Percentiles rank a stretch among this genome's conserved stretches.
Conservation (phyloP, 2,329 filamentous ascomycete genomes). For the Fusarium piperis region DNA sequence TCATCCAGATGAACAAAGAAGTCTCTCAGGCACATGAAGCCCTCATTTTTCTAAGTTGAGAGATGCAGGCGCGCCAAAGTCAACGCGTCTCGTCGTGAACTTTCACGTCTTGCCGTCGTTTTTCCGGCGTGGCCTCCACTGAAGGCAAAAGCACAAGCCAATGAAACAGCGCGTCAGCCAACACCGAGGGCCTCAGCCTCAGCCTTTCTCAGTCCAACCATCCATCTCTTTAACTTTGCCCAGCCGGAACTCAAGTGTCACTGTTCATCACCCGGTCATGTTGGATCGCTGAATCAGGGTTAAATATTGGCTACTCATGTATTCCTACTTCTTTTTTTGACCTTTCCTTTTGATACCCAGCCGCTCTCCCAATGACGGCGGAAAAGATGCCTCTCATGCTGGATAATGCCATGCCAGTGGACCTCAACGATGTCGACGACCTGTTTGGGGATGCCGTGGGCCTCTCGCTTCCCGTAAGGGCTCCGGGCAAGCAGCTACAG, state of each 20-base stretch:
- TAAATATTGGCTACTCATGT: conserved; percentile 16
- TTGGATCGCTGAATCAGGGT: conserved; percentile 13
- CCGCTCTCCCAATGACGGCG: conserved; percentile 45
- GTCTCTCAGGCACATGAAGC: background rate
- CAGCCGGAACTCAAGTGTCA: conserved; percentile 3
- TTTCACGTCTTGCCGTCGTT: conserved; percentile 30
- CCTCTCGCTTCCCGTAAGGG: conserved; percentile 60
- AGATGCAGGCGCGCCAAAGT: background rate
- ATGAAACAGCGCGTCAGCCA: conserved; percentile 10
- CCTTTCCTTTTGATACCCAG: conserved; percentile 32
- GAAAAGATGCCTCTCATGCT: conserved; percentile 57
- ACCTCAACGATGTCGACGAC: conserved; percentile 73
- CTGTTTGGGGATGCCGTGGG: conserved; percentile 78
- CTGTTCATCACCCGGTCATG: conserved; percentile 24
- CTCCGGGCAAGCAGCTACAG: conserved; percentile 68
- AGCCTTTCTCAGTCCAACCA: conserved; percentile 34
- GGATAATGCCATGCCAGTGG: conserved; percentile 57
- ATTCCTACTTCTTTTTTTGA: conserved; percentile 16
- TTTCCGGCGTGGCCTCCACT: conserved; percentile 33
- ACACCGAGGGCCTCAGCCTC: conserved; percentile 34
- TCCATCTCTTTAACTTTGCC: conserved; percentile 20
- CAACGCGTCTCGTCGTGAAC: conserved; percentile 11
- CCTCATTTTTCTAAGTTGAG: background rate
- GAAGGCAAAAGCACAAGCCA: conserved; percentile 8
- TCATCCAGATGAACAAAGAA: background rate